phyloP scores from a whole-genome alignment of 225 moss, liverwort and hornwort species.

The Physcomitrium patens region DNA sequence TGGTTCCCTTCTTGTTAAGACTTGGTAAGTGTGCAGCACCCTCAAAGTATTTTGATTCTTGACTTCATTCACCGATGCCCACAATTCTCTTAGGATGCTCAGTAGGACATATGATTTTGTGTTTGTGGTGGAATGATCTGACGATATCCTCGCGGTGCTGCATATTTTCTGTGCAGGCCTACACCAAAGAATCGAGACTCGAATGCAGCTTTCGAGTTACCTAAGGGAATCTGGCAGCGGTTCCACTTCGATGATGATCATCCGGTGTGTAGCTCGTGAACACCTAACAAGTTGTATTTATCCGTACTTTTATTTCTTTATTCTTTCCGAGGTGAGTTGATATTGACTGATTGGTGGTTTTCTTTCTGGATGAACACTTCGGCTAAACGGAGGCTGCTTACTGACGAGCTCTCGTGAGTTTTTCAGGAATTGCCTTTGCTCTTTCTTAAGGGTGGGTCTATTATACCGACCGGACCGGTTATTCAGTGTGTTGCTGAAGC shows the following conservation, averaged over 20 bases:
- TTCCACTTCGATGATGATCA: slow-evolving; percentile 89
- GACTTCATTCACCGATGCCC: too few relatives aligned
- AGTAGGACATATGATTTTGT: background rate
- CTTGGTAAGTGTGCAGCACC: slow-evolving; percentile 50
- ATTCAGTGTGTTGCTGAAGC: slow-evolving; percentile 74
- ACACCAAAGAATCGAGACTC: slow-evolving; percentile 43
- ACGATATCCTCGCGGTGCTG: background rate
- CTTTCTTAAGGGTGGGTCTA: slow-evolving; percentile 81
- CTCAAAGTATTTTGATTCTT: background rate
- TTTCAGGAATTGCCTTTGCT: slow-evolving; percentile 83
- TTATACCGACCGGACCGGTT: slow-evolving; percentile 81
- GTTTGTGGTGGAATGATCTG: background rate
- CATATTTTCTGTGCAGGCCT: slow-evolving; percentile 44
- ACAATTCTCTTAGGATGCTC: too few relatives aligned
- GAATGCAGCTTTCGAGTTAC: slow-evolving; percentile 46
- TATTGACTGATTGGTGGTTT: too few relatives aligned
- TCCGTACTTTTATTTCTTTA: too few relatives aligned
- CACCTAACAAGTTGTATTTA: background rate
- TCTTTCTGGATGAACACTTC: background rate
- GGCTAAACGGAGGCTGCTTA: background rate
- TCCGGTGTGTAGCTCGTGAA: slow-evolving; percentile 44
- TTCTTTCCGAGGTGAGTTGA: background rate
- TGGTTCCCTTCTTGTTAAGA: slow-evolving; percentile 78
- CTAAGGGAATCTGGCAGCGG: slow-evolving; percentile 82
- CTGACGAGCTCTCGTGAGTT: background rate